These are phyloP conservation scores for Eragrostis tef DNA, from an alignment of 202 grass and related monocot species.

Conservation along the genomic window DNA sequence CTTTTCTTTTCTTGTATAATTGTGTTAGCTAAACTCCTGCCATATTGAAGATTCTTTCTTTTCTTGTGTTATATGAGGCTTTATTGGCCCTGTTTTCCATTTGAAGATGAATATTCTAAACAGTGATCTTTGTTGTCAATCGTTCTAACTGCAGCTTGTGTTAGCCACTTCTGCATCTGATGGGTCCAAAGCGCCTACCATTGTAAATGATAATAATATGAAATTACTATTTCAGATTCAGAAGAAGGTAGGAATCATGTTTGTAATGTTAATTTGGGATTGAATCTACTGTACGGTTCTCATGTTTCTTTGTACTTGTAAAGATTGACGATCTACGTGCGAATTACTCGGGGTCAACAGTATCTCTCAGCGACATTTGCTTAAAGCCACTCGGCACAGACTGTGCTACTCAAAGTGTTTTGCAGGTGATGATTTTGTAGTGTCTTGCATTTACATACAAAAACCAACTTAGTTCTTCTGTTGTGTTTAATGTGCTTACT, in stretches of 20 bases:
- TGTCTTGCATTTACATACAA: slow-evolving; percentile 31
- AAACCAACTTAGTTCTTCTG: slow-evolving; percentile 24
- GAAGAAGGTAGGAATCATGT: slow-evolving; percentile 68
- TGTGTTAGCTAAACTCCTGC: slow-evolving; percentile 12
- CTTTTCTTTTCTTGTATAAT: too few relatives aligned
- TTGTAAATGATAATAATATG: slow-evolving; percentile 86
- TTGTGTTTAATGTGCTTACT: slow-evolving; percentile 37
- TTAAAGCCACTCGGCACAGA: slow-evolving; percentile 85
- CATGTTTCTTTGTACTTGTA: slow-evolving; percentile 48
- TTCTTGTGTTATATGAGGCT: slow-evolving; percentile 23
- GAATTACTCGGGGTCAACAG: slow-evolving; percentile 84
- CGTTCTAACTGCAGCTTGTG: slow-evolving; percentile 68
- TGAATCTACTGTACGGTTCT: slow-evolving; percentile 27
- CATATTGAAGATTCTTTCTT: slow-evolving; percentile 34
- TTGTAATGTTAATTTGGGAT: slow-evolving; percentile 24
- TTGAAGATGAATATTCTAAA: slow-evolving; percentile 40
- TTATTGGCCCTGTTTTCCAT: slow-evolving; percentile 41
- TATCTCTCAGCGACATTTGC: slow-evolving; percentile 84
- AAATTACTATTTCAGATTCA: slow-evolving; percentile 91
- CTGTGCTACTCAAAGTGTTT: slow-evolving; percentile 96
- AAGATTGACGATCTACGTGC: slow-evolving; percentile 82
- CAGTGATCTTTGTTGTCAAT: slow-evolving; percentile 24
- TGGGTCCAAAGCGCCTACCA: slow-evolving; percentile 51
- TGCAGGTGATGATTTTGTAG: slow-evolving; percentile 69
- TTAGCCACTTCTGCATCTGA: slow-evolving; percentile 65